Base-by-base conservation (phyloP, 2,329 filamentous ascomycete genomes). In the Xylariaceae sp. region DNA sequence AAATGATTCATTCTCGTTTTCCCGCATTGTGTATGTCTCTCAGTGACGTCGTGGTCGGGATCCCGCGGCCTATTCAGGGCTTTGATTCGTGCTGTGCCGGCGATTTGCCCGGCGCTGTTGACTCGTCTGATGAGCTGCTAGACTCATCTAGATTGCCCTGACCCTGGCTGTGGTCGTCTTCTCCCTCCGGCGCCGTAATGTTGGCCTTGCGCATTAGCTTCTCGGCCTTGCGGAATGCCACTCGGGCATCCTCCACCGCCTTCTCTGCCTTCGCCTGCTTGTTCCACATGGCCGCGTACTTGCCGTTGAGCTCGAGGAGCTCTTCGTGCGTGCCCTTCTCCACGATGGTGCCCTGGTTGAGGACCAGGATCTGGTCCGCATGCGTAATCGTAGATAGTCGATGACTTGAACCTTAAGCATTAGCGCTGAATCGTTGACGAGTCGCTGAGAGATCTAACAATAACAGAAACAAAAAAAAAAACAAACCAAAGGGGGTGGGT, bases 201-300 rank as follows among this genome's bases (percentile, higher is more conserved):
- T 82, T 81, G 9, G 81, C 81, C 62, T 79, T 77, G 56, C 77
- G 77, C 64, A 83, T 64, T 6, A 78, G 72, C 67, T 76, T 77
- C 62, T 75, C 73, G 11, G 76, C 76, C 57, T 76, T 76, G 49
- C 66, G 67, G 54, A 59, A 77, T 5, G 76, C 76, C 53, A 73
- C 70, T 37, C 75, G 74, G 39, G 84, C 85, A 69, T 86, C 81
- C 58, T 83, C 81, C 2, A 83, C 84, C 4, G 88, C 89, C 64
- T 82, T 82, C 71, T 92, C 88, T 1, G 89, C 89, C 61, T 88
- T 83, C 63, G 89, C 92, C 73, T 96, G 92, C 74, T 92, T 93
- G 64, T 87, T 85, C 92, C 92, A 96, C 85, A 96, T 92, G 61
- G 86, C 87, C 9, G 85, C 83, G 70, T 96, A 96, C 61, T 86